A percentile compares a stretch with the other conserved stretches of the same genome.
Conservation (phyloP, 2,329 filamentous ascomycete genomes). For the Cladophialophora immunda region DNA sequence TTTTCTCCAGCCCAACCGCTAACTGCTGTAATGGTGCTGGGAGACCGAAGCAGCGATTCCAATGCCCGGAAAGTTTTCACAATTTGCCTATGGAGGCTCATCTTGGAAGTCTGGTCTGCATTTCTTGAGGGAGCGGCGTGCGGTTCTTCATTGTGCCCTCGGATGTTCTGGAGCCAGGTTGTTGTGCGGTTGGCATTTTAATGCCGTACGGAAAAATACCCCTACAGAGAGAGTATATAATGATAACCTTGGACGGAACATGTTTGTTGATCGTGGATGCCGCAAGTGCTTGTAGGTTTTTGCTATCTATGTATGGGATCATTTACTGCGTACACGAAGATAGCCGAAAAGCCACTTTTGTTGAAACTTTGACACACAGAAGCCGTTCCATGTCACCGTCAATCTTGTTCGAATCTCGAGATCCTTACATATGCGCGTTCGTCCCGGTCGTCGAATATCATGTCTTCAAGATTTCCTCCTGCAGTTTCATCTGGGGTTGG, state of each 20-base stretch:
- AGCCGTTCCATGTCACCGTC: neutral
- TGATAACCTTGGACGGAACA: neutral
- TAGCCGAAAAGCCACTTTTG: conserved; percentile 7
- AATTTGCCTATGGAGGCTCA: neutral
- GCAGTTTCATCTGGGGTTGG: neutral
- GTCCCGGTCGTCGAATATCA: neutral
- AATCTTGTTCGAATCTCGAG: neutral
- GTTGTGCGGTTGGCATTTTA: neutral
- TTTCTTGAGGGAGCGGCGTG: neutral
- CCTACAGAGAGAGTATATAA: neutral
- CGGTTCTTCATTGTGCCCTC: neutral
- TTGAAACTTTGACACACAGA: neutral
- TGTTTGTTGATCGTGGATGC: neutral
- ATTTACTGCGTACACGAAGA: conserved; percentile 17
- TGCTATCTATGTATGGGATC: conserved; percentile 16
- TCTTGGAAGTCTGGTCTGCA: neutral
- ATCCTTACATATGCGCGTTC: neutral
- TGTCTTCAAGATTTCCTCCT: neutral
- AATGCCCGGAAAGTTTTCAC: neutral
- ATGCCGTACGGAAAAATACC: conserved; percentile 1
- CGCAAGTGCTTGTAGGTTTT: conserved; percentile 5
- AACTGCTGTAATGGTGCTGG: neutral
- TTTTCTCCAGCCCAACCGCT: neutral
- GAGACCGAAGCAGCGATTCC: neutral
- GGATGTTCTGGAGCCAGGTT: neutral